phyloP scores from a whole-genome alignment of 352 stramenopile genomes.

The Pythium grandisporangium region DNA sequence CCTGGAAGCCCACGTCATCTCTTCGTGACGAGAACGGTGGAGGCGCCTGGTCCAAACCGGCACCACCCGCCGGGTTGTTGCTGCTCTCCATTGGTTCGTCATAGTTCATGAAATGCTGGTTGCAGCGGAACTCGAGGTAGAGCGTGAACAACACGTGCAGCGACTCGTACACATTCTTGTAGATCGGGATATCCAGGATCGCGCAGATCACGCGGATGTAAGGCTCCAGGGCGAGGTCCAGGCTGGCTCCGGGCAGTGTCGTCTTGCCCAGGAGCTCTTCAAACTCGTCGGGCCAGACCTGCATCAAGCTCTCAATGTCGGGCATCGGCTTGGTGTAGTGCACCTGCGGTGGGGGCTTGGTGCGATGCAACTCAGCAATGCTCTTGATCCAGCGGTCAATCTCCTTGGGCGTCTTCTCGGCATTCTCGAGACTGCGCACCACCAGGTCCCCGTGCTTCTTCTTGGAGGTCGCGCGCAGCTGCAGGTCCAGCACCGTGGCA shows the following conservation, averaged over 20 bases:
- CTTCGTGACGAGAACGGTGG: constrained; percentile 28
- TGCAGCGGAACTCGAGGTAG: constrained; percentile 89
- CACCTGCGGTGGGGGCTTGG: constrained; percentile 89
- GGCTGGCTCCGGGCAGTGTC: constrained; percentile 58
- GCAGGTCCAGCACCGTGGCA: constrained; percentile 91
- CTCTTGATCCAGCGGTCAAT: constrained; percentile 95
- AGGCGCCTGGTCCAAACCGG: constrained; percentile 5
- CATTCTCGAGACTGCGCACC: constrained; percentile 93
- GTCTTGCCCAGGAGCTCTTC: constrained; percentile 71
- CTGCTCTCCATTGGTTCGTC: constrained; percentile 34
- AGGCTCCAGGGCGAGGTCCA: constrained; percentile 91
- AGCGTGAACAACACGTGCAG: constrained; percentile 94
- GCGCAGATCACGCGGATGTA: constrained; percentile 90
- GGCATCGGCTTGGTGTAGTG: constrained; percentile 93
- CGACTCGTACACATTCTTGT: constrained; percentile 92
- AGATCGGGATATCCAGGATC: constrained; percentile 92
- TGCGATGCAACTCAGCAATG: constrained; percentile 92
- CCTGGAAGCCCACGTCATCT: constrained; percentile 15
- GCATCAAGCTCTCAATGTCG: constrained; percentile 94
- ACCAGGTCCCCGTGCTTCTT: constrained; percentile 90
- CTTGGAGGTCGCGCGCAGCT: constrained; percentile 92
- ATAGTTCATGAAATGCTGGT: constrained; percentile 91
- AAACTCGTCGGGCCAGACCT: constrained; percentile 85
- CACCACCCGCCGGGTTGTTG: not conserved
- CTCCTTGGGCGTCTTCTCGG: constrained; percentile 87